phyloP scores from a whole-genome alignment of 1,284 basidiomycete genomes.

The Volvariella surrecta region DNA sequence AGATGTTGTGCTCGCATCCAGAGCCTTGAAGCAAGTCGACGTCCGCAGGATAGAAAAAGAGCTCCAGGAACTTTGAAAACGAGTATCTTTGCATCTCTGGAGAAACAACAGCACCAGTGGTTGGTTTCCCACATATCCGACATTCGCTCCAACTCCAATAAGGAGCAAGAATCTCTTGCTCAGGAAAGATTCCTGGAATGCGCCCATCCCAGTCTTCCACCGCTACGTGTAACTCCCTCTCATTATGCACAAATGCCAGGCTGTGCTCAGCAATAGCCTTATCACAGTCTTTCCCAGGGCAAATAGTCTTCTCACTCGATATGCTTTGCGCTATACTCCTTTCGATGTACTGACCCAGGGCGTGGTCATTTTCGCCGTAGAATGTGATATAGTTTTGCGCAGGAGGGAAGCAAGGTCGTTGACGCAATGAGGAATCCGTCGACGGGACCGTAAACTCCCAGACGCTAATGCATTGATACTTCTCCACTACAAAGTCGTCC shows the following conservation, averaged over 20 bases:
- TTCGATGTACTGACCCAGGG: slow-evolving; percentile 90
- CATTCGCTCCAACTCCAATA: slow-evolving; percentile 94
- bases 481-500: slow-evolving; percentile 84
- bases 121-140: slow-evolving; percentile 71
- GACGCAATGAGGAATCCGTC: slow-evolving; percentile 48
- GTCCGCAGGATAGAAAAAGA: slow-evolving; percentile 86
- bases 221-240: slow-evolving; percentile 75
- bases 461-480: slow-evolving; percentile 84
- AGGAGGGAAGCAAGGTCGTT: slow-evolving; percentile 63
- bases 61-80: slow-evolving; percentile 90
- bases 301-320: slow-evolving; percentile 61
- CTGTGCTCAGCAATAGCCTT: slow-evolving; percentile 80
- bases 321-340: slow-evolving; percentile 54
- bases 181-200: slow-evolving; percentile 47
- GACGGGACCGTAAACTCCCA: slow-evolving; percentile 72
- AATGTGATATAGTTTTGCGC: slow-evolving; percentile 73
- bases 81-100: slow-evolving; percentile 91
- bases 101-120: slow-evolving; percentile 85
- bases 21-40: slow-evolving; percentile 76
- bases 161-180: slow-evolving; percentile 53
- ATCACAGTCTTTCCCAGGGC: slow-evolving; percentile 78
- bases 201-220: slow-evolving; percentile 83
- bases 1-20: slow-evolving; percentile 91
- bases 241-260: slow-evolving; percentile 85
- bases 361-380: slow-evolving; percentile 89